Evolutionary conservation across 768 basidiomycete species (phyloP).

Genomic region (Rhizopogon roseolus): DNA sequence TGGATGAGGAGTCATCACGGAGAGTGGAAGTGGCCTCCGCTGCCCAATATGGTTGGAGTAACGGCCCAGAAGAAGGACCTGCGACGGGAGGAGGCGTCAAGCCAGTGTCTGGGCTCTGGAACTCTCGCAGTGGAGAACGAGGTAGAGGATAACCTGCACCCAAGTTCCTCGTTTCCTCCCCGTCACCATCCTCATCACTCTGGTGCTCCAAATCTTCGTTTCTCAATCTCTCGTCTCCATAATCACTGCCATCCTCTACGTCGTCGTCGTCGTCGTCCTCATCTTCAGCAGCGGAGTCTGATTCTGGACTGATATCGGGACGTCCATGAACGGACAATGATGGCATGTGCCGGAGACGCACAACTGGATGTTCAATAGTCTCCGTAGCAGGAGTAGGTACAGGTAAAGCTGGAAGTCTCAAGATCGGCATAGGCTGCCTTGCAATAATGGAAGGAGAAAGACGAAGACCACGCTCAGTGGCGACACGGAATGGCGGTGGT

Average conservation of each 20-base stretch:
- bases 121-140: slow-evolving; percentile 5
- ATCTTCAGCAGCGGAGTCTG: slow-evolving; percentile 16
- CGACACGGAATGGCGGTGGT: slow-evolving; percentile 16
- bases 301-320: slow-evolving; percentile 16
- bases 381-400: slow-evolving; percentile 16
- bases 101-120: slow-evolving; percentile 11
- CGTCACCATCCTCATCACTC: slow-evolving; percentile 30
- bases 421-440: slow-evolving; percentile 42
- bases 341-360: slow-evolving; percentile 49
- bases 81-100: neutral
- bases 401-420: slow-evolving; percentile 47
- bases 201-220: slow-evolving; percentile 32
- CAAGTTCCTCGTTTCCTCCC: slow-evolving; percentile 22
- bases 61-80: slow-evolving; percentile 1
- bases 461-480: slow-evolving; percentile 34
- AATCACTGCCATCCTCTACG: slow-evolving; percentile 26
- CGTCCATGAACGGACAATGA: slow-evolving; percentile 40
- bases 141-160: slow-evolving; percentile 5
- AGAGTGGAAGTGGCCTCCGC: neutral
- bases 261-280: slow-evolving; percentile 30
- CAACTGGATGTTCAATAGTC: slow-evolving; percentile 9
- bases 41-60: neutral
- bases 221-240: slow-evolving; percentile 20
- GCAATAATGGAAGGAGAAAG: slow-evolving; percentile 41
- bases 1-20: slow-evolving; percentile 3